phyloP scores from a whole-genome alignment of 352 stramenopile species.

The Ochromonadaceae sp. region DNA sequence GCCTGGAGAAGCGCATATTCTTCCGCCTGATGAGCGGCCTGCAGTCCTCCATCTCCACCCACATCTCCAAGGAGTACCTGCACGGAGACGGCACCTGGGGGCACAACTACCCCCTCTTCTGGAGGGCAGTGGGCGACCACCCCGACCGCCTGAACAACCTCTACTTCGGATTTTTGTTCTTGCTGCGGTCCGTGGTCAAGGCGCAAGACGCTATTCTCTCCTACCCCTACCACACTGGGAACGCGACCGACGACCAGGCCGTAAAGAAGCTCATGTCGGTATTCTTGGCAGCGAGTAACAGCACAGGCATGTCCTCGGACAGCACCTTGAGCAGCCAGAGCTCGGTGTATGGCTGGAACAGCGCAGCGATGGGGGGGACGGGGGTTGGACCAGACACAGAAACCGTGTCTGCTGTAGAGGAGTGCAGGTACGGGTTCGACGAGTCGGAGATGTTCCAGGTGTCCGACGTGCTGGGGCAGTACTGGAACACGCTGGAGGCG shows the following conservation, averaged over 20 bases:
- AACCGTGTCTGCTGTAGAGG: too few species aligned
- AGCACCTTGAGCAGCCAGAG: constrained; percentile 35
- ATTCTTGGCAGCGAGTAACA: constrained; percentile 47
- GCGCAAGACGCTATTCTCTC: constrained; percentile 60
- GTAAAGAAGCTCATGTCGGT: constrained; percentile 47
- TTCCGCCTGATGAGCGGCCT: constrained; percentile 87
- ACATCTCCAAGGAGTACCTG: constrained; percentile 62
- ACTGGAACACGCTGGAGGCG: constrained; percentile 38
- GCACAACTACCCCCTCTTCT: constrained; percentile 52
- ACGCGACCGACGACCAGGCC: constrained; percentile 56
- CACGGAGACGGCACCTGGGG: constrained; percentile 38
- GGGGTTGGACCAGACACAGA: too few species aligned
- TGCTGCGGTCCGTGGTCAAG: constrained; percentile 82
- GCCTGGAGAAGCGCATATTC: constrained; percentile 76
- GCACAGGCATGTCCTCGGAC: constrained; percentile 38
- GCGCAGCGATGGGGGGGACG: too few species aligned
- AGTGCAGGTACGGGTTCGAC: constrained; percentile 49
- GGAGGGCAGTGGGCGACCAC: constrained; percentile 37
- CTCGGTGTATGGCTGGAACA: too few species aligned
- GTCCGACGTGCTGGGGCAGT: constrained; percentile 33
- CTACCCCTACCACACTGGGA: constrained; percentile 84
- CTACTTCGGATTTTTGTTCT: constrained; percentile 94
- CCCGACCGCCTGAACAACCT: constrained; percentile 89
- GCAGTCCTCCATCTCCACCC: constrained; percentile 85
- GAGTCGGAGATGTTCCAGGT: constrained; percentile 53